phyloP scores from a whole-genome alignment of 306 rosid species.

The Prunus davidiana region DNA sequence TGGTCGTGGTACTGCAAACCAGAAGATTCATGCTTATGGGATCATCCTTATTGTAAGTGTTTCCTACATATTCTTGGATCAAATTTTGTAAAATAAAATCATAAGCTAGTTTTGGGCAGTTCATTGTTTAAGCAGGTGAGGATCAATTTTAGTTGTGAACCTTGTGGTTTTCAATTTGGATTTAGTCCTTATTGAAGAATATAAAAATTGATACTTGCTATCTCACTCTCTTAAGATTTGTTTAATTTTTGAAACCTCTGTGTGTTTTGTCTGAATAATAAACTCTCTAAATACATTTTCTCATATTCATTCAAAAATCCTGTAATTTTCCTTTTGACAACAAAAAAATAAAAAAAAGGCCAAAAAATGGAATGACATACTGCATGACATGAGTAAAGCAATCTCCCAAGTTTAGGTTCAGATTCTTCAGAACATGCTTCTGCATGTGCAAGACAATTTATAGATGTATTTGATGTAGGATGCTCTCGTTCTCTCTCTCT shows the following conservation, averaged over 20 bases:
- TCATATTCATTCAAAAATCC: not conserved
- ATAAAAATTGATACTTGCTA: not conserved
- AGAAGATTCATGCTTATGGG: conserved; percentile 74
- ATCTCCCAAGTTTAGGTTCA: not conserved
- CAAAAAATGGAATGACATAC: not conserved
- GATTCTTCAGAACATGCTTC: not conserved
- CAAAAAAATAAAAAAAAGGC: too few species aligned
- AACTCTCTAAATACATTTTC: not conserved
- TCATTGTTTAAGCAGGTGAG: not conserved
- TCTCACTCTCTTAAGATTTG: not conserved
- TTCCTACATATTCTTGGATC: conserved; percentile 14
- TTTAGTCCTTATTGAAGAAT: not conserved
- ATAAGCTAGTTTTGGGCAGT: not conserved
- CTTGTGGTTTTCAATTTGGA: not conserved
- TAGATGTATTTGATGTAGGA: not conserved
- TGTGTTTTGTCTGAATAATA: not conserved
- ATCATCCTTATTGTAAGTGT: conserved; percentile 68
- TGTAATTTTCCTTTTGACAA: not conserved
- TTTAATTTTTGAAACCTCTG: not conserved
- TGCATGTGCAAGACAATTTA: not conserved
- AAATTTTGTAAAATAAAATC: conserved; percentile 2
- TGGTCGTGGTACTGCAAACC: conserved; percentile 63
- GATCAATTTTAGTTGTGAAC: not conserved
- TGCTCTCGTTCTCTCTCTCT: not conserved
- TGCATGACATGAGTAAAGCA: not conserved